Percentiles rank a stretch among this genome's conserved stretches.
Evolutionary conservation across 257 asterid species (phyloP).

Genomic region (Solanum etuberosum): DNA sequence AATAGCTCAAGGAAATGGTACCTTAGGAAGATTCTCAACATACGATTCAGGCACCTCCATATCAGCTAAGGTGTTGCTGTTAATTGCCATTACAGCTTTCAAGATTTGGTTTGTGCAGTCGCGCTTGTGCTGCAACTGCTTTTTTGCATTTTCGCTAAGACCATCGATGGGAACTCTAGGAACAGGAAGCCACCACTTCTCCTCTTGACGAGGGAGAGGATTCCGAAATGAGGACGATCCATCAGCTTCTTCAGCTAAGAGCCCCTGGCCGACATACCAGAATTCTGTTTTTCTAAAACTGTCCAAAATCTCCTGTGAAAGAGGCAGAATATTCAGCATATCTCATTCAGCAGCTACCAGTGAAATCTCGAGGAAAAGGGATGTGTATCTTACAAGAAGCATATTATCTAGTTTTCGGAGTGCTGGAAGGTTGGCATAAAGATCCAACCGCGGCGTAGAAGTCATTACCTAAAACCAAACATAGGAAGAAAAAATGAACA

Average conservation of each 20-base stretch:
- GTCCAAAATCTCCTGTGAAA: slow-evolving; percentile 55
- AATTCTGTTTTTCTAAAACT: slow-evolving; percentile 47
- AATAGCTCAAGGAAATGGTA: neutral
- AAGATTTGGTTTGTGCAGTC: slow-evolving; percentile 69
- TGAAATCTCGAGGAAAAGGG: neutral
- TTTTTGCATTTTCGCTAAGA: slow-evolving; percentile 47
- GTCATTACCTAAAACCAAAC: slow-evolving; percentile 52
- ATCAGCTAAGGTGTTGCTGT: slow-evolving; percentile 57
- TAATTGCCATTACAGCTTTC: slow-evolving; percentile 89
- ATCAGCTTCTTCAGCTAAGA: slow-evolving; percentile 25
- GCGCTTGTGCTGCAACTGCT: slow-evolving; percentile 47
- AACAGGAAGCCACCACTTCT: slow-evolving; percentile 92
- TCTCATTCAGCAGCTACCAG: neutral
- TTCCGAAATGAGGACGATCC: slow-evolving; percentile 19
- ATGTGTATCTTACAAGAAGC: slow-evolving; percentile 49
- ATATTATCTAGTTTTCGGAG: slow-evolving; percentile 71
- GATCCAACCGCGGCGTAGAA: slow-evolving; percentile 57
- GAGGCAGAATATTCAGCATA: neutral
- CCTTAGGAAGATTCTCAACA: slow-evolving; percentile 70
- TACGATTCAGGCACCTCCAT: slow-evolving; percentile 69
- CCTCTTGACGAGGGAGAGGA: slow-evolving; percentile 19
- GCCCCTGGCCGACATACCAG: slow-evolving; percentile 79
- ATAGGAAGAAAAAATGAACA: neutral
- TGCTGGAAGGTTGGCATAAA: slow-evolving; percentile 73
- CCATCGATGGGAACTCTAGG: slow-evolving; percentile 69